Evolutionary conservation across 2,329 filamentous ascomycete genomes (phyloP).

Genomic region (Fusarium palustre): DNA sequence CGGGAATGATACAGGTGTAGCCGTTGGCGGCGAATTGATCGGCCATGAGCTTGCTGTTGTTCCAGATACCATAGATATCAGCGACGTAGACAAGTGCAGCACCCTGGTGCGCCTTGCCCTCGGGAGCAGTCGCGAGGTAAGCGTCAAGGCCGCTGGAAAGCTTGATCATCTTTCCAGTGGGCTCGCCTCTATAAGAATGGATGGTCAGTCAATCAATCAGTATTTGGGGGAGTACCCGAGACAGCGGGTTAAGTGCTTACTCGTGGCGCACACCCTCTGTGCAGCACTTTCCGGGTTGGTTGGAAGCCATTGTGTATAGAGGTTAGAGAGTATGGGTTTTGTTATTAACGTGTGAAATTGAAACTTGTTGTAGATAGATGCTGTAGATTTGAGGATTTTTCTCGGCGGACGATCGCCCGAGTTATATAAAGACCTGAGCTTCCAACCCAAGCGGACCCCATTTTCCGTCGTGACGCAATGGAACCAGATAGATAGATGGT

Average conservation of each 20-base stretch:
- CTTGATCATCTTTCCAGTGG: constrained; percentile 60
- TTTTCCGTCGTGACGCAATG: constrained; percentile 39
- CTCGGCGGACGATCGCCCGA: constrained; percentile 11
- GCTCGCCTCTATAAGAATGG: constrained; percentile 56
- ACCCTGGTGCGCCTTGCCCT: constrained; percentile 43
- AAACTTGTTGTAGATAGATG: not conserved
- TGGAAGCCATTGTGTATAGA: constrained; percentile 61
- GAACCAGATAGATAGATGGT: not conserved
- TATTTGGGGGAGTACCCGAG: not conserved
- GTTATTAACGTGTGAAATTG: not conserved
- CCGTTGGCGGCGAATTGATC: constrained; percentile 54
- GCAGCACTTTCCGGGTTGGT: constrained; percentile 65
- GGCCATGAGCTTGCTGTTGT: constrained; percentile 57
- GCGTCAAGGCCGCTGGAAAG: constrained; percentile 59
- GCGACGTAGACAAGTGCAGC: constrained; percentile 53
- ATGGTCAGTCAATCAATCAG: constrained; percentile 1
- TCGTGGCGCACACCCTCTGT: constrained; percentile 64
- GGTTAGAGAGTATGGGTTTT: not conserved
- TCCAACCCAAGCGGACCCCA: constrained; percentile 12
- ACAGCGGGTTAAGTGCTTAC: constrained; percentile 52
- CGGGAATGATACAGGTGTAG: constrained; percentile 54
- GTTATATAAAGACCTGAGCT: constrained; percentile 19
- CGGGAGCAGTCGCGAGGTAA: constrained; percentile 63
- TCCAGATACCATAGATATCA: constrained; percentile 55
- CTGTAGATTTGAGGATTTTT: not conserved